Conservation (phyloP, 371 early-diverging fungal species). For the Apophysomyces sp. region DNA sequence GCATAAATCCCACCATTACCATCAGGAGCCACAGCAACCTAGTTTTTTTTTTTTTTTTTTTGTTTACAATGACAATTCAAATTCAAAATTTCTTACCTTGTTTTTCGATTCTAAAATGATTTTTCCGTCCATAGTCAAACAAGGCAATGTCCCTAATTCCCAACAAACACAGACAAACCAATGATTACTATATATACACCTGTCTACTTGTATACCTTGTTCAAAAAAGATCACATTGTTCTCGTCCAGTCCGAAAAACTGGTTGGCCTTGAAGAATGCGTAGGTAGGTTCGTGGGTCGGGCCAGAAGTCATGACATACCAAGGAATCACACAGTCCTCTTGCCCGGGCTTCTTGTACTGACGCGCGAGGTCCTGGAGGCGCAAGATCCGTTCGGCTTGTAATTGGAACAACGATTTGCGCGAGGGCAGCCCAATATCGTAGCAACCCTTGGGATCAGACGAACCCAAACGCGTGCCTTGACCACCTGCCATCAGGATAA, state of each 20-base stretch:
- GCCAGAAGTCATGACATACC: constrained; percentile 96
- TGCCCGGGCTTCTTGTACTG: constrained; percentile 31
- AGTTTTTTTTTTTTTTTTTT: constrained; percentile 57
- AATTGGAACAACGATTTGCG: constrained; percentile 86
- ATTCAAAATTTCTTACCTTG: constrained; percentile 84
- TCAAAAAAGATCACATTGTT: constrained; percentile 88
- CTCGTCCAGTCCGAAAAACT: constrained; percentile 79
- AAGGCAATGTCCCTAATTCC: constrained; percentile 73
- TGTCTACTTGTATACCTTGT: too few relatives aligned
- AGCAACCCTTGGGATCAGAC: constrained; percentile 91
- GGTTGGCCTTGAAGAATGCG: constrained; percentile 69
- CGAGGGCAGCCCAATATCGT: constrained; percentile 85
- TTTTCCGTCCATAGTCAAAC: constrained; percentile 80
- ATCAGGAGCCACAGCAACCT: constrained; percentile 71
- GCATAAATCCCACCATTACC: constrained; percentile 86
- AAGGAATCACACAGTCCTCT: constrained; percentile 71
- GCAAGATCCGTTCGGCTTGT: constrained; percentile 89
- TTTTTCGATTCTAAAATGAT: constrained; percentile 82
- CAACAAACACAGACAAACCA: too few relatives aligned
- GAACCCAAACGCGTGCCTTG: constrained; percentile 93
- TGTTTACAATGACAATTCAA: constrained; percentile 58
- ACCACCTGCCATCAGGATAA: constrained; percentile 91
- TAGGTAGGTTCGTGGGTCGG: constrained; percentile 86
- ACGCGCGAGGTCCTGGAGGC: constrained; percentile 77
- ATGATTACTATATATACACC: too few relatives aligned